Evolutionary conservation across 2,329 filamentous ascomycete species (phyloP), one percentile per base, ranked within the genome.

Genomic region (Beauveria varroae): DNA sequence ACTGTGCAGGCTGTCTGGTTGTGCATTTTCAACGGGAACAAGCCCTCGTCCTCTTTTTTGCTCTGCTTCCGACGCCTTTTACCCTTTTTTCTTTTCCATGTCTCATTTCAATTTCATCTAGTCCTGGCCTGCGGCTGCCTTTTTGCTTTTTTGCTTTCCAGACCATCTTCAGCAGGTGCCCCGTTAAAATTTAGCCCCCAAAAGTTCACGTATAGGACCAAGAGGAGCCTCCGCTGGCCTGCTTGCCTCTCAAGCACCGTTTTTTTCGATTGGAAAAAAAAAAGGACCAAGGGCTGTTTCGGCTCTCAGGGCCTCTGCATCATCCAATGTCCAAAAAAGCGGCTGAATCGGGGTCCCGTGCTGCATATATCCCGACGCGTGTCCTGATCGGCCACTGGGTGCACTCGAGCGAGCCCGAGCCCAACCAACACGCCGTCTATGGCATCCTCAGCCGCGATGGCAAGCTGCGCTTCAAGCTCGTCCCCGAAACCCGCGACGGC

Each of bases 401-500:
- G 43, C 51, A 61, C 43, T 61, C 59, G 14, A 61, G 51, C 59
- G 59, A 61, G 59, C 51, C 59, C 16, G 59, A 61, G 59, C 59
- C 59, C 30, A 51, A 61, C 59, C 59, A 61, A 53, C 59, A 61
- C 59, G 59, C 59, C 51, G 59, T 61, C 22, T 61, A 56, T 37
- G 59, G 59, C 59, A 61, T 61, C 44, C 59, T 61, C 34, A 61
- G 59, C 59, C 59, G 59, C 24, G 59, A 61, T 50, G 59, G 46
- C 34, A 61, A 61, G 59, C 59, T 61, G 22, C 59, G 59, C 52
- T 61, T 61, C 52, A 61, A 61, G 46, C 51, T 61, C 59, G 59
- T 61, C 26, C 49, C 59, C 30, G 59, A 61, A 37, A 61, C 59
- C 22, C 59, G 59, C 52, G 59, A 61, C 26, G 59, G 59, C 44